Evolutionary conservation across 305 asterid species (phyloP), one percentile per base, ranked within the genome.

Genomic region (Fraxinus platypoda): DNA sequence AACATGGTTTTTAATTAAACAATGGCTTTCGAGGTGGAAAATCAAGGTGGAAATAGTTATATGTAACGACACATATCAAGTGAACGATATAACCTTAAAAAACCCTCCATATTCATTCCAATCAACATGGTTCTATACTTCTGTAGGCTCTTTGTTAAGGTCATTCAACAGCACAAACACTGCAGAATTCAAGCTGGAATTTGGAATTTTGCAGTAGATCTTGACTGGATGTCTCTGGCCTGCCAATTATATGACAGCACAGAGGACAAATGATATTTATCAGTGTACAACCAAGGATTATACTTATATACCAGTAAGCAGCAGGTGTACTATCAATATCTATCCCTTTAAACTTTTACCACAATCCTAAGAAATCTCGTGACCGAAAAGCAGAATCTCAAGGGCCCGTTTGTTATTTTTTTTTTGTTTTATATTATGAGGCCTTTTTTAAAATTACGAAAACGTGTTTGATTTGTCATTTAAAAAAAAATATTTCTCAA

Each of bases 381-480:
- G 85, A 78, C 31, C 74, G 41, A 73, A 75, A 31, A 75, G 86
- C 54, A 33, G 78, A 78, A 66, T 75, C 76, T 62, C n/a, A 68
- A 35, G 73, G 33, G 35, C 57, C 54, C 57, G 57, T 46, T 46
- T 46, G 57, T 46, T 17, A 17, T 52, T 49, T 52, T 17, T 52
- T 28, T n/a, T n/a, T n/a, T 28, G 6, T 49, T 49, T 49, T 3
- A 49, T 46, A 46, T 49, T 52, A 15, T 52, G 74, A 21, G 30
- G 15, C 8, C 2, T 15, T 52, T 52, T 52, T 52, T 1, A 17
- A 52, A 17, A 17, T 52, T 52, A 52, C 8, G 62, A 6, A 52
- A 52, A 52, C 17, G 21, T 52, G 62, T 15, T 17, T 17, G 62
- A 1, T 52, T 15, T 49, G 1, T 49, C 21, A 1, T 13, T 31